These are phyloP conservation scores for Mariannaea elegans DNA, from an alignment of 2,329 filamentous ascomycete genomes.

Conservation along the genomic window DNA sequence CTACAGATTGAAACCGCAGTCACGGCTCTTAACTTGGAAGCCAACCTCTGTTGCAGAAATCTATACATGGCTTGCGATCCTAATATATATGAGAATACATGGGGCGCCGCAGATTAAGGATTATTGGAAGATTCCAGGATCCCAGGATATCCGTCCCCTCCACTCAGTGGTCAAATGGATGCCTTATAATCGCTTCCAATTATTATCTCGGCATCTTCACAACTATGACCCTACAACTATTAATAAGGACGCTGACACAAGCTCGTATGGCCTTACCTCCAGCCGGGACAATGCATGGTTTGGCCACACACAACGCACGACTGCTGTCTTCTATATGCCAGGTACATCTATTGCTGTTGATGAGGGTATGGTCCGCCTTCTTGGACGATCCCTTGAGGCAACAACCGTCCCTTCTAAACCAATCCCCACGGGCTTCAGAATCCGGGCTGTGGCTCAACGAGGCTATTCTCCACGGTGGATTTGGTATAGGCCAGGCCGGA, in stretches of 20 bases:
- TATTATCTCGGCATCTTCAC: constrained; percentile 13
- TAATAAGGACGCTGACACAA: neutral
- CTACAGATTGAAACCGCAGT: neutral
- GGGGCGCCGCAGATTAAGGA: constrained; percentile 8
- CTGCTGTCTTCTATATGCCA: neutral
- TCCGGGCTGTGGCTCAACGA: constrained; percentile 24
- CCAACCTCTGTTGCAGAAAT: constrained; percentile 12
- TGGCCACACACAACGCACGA: constrained; percentile 9
- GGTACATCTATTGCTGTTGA: constrained; percentile 8
- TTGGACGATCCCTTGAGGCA: neutral
- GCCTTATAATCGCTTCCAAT: constrained; percentile 17
- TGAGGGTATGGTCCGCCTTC: neutral
- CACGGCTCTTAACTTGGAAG: constrained; percentile 7
- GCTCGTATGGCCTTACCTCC: neutral
- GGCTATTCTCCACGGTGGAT: constrained; percentile 21
- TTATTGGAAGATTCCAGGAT: constrained; percentile 15
- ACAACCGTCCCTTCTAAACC: constrained; percentile 7
- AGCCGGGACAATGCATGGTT: constrained; percentile 4
- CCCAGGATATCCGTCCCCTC: neutral
- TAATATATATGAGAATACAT: constrained; percentile 25
- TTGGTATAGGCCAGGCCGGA: constrained; percentile 6
- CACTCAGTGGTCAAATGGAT: constrained; percentile 23
- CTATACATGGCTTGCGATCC: constrained; percentile 18
- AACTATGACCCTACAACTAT: neutral
- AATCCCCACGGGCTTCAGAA: constrained; percentile 16